These are phyloP conservation scores for Aspergillus niger DNA, from an alignment of 2,329 filamentous ascomycete genomes.

Conservation along the genomic window DNA sequence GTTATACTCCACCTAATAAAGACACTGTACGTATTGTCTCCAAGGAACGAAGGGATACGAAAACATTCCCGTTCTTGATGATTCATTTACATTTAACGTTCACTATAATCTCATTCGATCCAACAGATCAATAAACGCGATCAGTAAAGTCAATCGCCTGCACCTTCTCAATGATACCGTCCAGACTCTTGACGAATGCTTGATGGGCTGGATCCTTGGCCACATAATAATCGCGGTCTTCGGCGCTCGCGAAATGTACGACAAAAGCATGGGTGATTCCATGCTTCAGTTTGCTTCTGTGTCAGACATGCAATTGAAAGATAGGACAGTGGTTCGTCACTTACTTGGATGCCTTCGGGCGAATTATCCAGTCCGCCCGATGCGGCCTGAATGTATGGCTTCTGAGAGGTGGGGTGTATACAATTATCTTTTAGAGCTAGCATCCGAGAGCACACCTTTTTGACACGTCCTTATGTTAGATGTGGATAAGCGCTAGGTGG, in stretches of 20 bases:
- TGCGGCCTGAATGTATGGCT: constrained; percentile 62
- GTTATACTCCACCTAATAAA: too few species aligned
- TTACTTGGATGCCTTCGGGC: constrained; percentile 62
- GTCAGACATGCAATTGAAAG: too few species aligned
- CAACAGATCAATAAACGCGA: background rate
- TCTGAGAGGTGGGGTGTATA: constrained; percentile 59
- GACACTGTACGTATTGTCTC: too few species aligned
- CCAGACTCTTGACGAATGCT: constrained; percentile 56
- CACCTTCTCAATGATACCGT: constrained; percentile 34
- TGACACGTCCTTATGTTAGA: background rate
- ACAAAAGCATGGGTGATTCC: constrained; percentile 70
- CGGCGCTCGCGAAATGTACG: constrained; percentile 62
- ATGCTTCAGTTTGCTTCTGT: too few species aligned
- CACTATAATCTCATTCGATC: too few species aligned
- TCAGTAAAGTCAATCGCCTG: constrained; percentile 39
- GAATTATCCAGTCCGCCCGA: constrained; percentile 65
- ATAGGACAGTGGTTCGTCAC: constrained; percentile 10
- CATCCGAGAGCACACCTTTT: constrained; percentile 59
- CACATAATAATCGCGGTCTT: constrained; percentile 70
- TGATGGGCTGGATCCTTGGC: constrained; percentile 65
- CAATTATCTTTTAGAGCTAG: constrained; percentile 60
- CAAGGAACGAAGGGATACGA: too few species aligned
- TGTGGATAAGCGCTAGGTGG: background rate
- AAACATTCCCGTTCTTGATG: too few species aligned
- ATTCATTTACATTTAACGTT: too few species aligned